Evolutionary conservation across 2,329 filamentous ascomycete species (phyloP).

Genomic region (Colletotrichum salicis): DNA sequence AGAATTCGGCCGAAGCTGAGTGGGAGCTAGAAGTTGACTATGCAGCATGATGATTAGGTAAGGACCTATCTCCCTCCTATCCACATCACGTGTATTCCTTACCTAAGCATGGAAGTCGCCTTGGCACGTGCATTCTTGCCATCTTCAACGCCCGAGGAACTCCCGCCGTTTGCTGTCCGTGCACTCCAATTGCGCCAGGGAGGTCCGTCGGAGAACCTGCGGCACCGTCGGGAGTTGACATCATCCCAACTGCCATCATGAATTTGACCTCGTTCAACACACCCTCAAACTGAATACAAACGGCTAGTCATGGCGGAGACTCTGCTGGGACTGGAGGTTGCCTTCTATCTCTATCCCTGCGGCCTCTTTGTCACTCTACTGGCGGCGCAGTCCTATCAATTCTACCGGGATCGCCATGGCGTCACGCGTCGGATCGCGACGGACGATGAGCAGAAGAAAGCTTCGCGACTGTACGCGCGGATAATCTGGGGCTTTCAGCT

Average conservation of each 20-base stretch:
- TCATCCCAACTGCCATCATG: conserved; percentile 2
- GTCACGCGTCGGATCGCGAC: conserved; percentile 41
- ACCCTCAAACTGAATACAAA: neutral
- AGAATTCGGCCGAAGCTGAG: neutral
- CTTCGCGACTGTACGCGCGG: conserved; percentile 44
- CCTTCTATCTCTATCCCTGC: conserved; percentile 55
- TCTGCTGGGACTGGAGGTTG: conserved; percentile 49
- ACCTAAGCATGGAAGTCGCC: too few relatives aligned
- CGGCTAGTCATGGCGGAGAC: conserved; percentile 45
- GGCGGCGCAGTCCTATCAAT: conserved; percentile 49
- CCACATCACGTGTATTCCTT: too few relatives aligned
- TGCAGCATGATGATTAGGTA: neutral
- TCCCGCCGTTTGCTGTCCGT: neutral
- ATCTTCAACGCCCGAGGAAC: neutral
- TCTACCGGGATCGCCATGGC: conserved; percentile 47
- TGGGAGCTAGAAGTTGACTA: neutral
- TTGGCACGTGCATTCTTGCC: neutral
- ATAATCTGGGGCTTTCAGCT: conserved; percentile 51
- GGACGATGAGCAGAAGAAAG: conserved; percentile 41
- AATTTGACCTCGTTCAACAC: conserved; percentile 8
- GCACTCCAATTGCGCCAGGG: neutral
- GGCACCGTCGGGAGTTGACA: conserved; percentile 10
- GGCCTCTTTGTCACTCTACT: conserved; percentile 50
- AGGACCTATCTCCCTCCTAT: too few relatives aligned
- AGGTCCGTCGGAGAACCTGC: conserved; percentile 20